Evolutionary conservation across 495 filamentous ascomycete genomes (phyloP), one percentile per base, ranked within the genome.

Genomic region (Aspergillus avenaceus): DNA sequence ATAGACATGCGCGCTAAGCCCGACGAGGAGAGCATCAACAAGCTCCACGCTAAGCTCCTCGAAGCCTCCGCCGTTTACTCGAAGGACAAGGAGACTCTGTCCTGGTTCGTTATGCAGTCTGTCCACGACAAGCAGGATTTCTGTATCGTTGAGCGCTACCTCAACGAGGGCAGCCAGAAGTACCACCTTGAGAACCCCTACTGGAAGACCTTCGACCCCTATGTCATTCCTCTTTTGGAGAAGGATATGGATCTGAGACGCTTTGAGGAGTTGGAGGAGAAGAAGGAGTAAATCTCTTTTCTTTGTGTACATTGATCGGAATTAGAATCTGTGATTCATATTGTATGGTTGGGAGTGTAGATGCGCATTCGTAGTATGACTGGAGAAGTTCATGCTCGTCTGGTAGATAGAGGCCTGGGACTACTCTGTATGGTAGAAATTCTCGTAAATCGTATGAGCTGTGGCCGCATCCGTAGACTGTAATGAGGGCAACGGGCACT

Each of bases 151-250:
- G 84, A 87, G 73, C 75, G 84, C 16, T 87, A 84, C 51, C 56
- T 67, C 64, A 69, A 77, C 50, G 84, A 85, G 62, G 62, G 64
- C 2, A 68, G 64, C 43, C 80, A 84, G 66, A 72, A 80, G 58
- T 84, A 84, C 56, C 82, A 85, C 60, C 70, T 84, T 14, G 75
- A 78, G 60, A 84, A 84, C 62, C 81, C 81, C 0, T 86, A 86
- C 71, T 84, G 81, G 81, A 77, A 84, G 75, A 84, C 82, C 9
- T 87, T 87, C 54, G 80, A 84, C 56, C 78, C 80, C 6, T 84
- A 85, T 54, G 81, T 85, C 8, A 69, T 80, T 44, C 83, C 83
- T 24, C 56, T 86, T 47, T 63, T 86, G 36, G 83, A 83, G 59
- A 76, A 74, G 62, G 67, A 74, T n/a, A 84, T 84, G 80, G 82